Evolutionary conservation across 179 eudicot genomes (phyloP).

Genomic region (Spinacia oleracea): DNA sequence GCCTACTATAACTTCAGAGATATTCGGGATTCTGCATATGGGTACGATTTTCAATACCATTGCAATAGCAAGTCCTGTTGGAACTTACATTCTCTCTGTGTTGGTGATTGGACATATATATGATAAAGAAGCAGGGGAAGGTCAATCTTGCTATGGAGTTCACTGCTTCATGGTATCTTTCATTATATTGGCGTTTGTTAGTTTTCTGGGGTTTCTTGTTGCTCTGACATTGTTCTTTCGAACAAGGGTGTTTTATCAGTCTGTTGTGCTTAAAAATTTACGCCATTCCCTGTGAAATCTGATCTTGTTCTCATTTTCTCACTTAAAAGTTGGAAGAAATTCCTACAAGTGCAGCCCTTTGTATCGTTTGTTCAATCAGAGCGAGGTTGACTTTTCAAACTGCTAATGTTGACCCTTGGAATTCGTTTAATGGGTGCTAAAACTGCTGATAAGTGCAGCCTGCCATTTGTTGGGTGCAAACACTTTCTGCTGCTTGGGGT

Average conservation of each 20-base stretch:
- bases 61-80: constrained; percentile 73
- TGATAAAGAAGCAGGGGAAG: constrained; percentile 52
- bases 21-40: constrained; percentile 75
- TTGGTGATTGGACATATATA: constrained; percentile 67
- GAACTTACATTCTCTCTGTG: constrained; percentile 70
- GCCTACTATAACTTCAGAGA: constrained; percentile 84
- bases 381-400: not conserved
- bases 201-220: constrained; percentile 53
- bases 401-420: not conserved
- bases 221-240: constrained; percentile 56
- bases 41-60: constrained; percentile 90
- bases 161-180: constrained; percentile 77
- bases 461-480: not conserved
- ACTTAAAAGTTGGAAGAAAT: not conserved
- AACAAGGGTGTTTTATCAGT: constrained; percentile 54
- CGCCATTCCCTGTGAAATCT: constrained; percentile 19
- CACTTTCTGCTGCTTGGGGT: not conserved
- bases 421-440: not conserved
- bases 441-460: not conserved
- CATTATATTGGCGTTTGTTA: constrained; percentile 55
- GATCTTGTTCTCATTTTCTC: not conserved
- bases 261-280: constrained; percentile 43
- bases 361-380: not conserved
- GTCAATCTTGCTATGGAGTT: constrained; percentile 54
- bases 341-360: not conserved